Conservation (phyloP, 1,284 basidiomycete genomes). For the Ustilago hordei region DNA sequence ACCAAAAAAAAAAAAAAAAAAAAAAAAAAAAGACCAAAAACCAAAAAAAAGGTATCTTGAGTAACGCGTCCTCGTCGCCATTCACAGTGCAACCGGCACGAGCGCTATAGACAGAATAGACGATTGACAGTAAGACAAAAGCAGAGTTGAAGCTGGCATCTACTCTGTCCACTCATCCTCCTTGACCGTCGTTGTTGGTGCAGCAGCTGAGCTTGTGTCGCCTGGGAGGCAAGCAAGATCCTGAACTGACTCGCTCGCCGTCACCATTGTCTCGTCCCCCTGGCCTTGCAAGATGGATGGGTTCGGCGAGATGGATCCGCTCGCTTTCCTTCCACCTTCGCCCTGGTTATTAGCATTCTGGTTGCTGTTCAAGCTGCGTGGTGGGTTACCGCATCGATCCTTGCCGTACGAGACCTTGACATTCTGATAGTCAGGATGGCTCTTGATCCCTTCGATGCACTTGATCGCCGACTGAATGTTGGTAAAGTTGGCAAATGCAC, state of each 20-base stretch:
- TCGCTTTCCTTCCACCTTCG: conserved; percentile 29
- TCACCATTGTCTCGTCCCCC: conserved; percentile 55
- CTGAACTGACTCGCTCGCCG: conserved; percentile 51
- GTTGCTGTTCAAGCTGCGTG: conserved; percentile 51
- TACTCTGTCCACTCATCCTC: conserved; percentile 19
- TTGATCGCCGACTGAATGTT: conserved; percentile 69
- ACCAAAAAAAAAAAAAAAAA: too few relatives aligned
- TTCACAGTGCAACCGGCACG: not conserved
- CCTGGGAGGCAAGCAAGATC: conserved; percentile 28
- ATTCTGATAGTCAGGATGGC: conserved; percentile 64
- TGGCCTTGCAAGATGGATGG: conserved; percentile 21
- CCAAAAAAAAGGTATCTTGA: not conserved
- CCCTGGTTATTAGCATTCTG: conserved; percentile 10
- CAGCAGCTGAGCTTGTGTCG: conserved; percentile 11
- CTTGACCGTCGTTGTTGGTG: conserved; percentile 3
- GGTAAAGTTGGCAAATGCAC: conserved; percentile 69
- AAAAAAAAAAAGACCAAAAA: too few relatives aligned
- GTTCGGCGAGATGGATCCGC: conserved; percentile 45
- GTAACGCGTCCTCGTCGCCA: not conserved
- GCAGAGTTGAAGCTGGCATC: not conserved
- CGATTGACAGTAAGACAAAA: not conserved
- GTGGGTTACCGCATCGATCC: conserved; percentile 66
- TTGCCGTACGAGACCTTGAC: conserved; percentile 68
- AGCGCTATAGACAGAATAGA: not conserved
- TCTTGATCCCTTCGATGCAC: conserved; percentile 69